Conservation (phyloP, 306 rosid genomes). For the Acmispon strigosus region DNA sequence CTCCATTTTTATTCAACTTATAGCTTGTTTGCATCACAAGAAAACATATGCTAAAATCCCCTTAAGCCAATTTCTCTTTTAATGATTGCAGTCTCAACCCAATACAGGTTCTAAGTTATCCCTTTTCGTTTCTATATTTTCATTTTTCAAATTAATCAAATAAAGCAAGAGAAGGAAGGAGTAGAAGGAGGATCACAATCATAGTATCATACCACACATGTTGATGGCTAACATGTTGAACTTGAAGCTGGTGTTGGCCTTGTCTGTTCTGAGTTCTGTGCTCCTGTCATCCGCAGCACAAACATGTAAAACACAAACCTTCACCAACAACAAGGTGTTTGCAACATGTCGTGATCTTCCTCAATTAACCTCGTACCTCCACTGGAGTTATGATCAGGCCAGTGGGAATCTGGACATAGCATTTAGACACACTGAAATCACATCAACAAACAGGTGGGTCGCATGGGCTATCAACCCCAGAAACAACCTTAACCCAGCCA, state of each 20-base stretch:
- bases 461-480: constrained; percentile 71
- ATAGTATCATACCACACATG: background rate
- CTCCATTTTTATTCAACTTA: constrained; percentile 2
- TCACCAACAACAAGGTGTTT: constrained; percentile 32
- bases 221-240: constrained; percentile 17
- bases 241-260: constrained; percentile 20
- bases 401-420: constrained; percentile 49
- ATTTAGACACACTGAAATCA: constrained; percentile 33
- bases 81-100: background rate
- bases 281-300: constrained; percentile 41
- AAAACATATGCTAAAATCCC: background rate
- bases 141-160: background rate
- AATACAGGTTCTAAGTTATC: background rate
- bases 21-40: constrained; percentile 9
- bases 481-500: background rate
- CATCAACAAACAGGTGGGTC: constrained; percentile 43
- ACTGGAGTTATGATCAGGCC: constrained; percentile 42
- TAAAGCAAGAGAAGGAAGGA: background rate
- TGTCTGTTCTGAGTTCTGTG: constrained; percentile 25
- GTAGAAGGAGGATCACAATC: background rate
- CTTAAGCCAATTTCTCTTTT: no score
- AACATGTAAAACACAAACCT: constrained; percentile 38
- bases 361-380: constrained; percentile 44
- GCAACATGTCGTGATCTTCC: constrained; percentile 45
- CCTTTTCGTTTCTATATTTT: background rate